phyloP scores from a whole-genome alignment of 768 basidiomycete species.

The Pholiota conissans region DNA sequence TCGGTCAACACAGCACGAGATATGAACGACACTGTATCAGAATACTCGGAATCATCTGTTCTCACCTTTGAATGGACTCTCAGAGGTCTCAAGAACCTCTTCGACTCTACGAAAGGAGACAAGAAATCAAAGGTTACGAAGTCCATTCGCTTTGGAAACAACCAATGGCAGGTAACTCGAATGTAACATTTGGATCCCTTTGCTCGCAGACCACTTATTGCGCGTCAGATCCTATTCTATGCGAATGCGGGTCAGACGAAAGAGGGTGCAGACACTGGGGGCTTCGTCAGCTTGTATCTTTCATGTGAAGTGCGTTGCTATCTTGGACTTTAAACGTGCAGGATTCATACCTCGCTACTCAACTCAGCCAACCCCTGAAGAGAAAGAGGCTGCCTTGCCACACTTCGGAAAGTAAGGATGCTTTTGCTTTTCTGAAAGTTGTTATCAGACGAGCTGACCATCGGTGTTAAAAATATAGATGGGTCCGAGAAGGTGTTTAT shows the following conservation, averaged over 20 bases:
- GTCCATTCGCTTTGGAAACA: slow-evolving; percentile 75
- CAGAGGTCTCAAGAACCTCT: slow-evolving; percentile 65
- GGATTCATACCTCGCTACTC: too few species aligned
- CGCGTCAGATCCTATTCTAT: slow-evolving; percentile 73
- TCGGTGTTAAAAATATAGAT: slow-evolving; percentile 44
- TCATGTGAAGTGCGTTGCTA: slow-evolving; percentile 70
- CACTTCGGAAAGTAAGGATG: slow-evolving; percentile 50
- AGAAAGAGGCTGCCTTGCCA: slow-evolving; percentile 64
- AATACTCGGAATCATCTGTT: slow-evolving; percentile 52
- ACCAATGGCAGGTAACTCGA: slow-evolving; percentile 64
- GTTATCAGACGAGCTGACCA: neutral
- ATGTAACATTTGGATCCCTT: neutral
- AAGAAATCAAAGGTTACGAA: slow-evolving; percentile 76
- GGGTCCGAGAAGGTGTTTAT: slow-evolving; percentile 83
- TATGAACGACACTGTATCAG: slow-evolving; percentile 24
- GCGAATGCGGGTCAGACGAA: slow-evolving; percentile 74
- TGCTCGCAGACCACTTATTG: slow-evolving; percentile 9
- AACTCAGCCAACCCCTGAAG: slow-evolving; percentile 70
- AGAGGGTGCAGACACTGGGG: slow-evolving; percentile 44
- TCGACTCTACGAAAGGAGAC: slow-evolving; percentile 80
- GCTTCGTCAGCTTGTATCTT: slow-evolving; percentile 73
- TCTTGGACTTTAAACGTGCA: neutral
- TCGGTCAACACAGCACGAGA: neutral
- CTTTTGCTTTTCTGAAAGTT: too few species aligned
- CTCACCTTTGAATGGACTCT: slow-evolving; percentile 81